Evolutionary conservation across 2,329 filamentous ascomycete genomes (phyloP).

Genomic region (Colletotrichum sp.): DNA sequence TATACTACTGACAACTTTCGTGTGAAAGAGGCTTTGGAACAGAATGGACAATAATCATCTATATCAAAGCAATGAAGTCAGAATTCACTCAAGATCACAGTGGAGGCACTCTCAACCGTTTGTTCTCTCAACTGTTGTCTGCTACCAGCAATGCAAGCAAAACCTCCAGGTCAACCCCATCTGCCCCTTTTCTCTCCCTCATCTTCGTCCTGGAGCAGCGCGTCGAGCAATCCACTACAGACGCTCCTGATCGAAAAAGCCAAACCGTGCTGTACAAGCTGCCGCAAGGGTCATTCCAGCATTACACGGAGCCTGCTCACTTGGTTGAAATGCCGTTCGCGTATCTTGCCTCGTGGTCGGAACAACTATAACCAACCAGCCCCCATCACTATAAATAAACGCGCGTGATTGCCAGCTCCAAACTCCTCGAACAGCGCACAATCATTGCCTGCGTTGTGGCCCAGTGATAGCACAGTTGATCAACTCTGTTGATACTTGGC

Average conservation of each 20-base stretch:
- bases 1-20: neutral
- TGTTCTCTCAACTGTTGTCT: neutral
- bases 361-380: too few relatives aligned
- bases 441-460: fast-evolving
- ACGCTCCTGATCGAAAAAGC: neutral
- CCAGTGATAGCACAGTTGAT: neutral
- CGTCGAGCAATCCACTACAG: neutral
- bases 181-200: neutral
- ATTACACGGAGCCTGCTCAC: neutral
- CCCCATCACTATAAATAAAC: neutral
- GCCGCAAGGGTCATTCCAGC: neutral
- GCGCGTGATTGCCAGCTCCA: neutral
- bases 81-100: fast-evolving
- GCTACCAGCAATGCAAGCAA: neutral
- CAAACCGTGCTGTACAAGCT: neutral
- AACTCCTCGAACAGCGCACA: neutral
- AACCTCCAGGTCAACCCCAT: neutral
- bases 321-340: neutral
- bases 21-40: neutral
- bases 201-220: neutral
- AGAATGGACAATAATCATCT: fast-evolving
- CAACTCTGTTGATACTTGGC: neutral
- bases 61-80: neutral
- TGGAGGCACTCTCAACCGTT: neutral
- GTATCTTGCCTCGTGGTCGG: too few relatives aligned